Conservation (phyloP, 2,329 filamentous ascomycete species). For the Anthostomella pinea region DNA sequence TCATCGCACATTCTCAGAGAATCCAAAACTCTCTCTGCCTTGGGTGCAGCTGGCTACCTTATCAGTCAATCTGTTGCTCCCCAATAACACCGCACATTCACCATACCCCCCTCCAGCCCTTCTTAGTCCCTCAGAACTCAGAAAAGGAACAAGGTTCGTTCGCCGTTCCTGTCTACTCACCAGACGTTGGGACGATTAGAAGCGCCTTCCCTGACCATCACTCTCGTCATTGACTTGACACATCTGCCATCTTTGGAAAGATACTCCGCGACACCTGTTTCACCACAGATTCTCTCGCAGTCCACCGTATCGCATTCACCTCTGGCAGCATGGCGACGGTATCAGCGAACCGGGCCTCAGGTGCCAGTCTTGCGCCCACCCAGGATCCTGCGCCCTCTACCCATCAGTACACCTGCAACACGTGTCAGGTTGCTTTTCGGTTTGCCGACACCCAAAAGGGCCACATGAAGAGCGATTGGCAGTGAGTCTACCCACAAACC, state of each 20-base stretch:
- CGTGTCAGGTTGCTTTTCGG: constrained; percentile 94
- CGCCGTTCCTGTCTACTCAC: too few relatives aligned
- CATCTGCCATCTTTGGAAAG: too few relatives aligned
- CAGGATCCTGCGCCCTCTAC: constrained; percentile 42
- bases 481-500: constrained; percentile 58
- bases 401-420: constrained; percentile 97
- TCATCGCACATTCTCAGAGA: too few relatives aligned
- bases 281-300: not conserved
- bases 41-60: too few relatives aligned
- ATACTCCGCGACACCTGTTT: too few relatives aligned
- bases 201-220: too few relatives aligned
- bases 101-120: not conserved
- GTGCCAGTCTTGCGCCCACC: constrained; percentile 24
- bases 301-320: not conserved
- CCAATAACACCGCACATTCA: not conserved
- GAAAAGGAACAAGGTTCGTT: not conserved
- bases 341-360: constrained; percentile 34
- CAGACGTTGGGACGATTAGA: too few relatives aligned
- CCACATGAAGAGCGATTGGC: constrained; percentile 99
- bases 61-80: too few relatives aligned
- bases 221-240: too few relatives aligned
- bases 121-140: too few relatives aligned
- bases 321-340: constrained; percentile 49
- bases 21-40: too few relatives aligned
- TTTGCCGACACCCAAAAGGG: constrained; percentile 88